These are phyloP conservation scores for Colletotrichum navitas DNA, from an alignment of 2,329 filamentous ascomycete genomes.

Conservation along the genomic window DNA sequence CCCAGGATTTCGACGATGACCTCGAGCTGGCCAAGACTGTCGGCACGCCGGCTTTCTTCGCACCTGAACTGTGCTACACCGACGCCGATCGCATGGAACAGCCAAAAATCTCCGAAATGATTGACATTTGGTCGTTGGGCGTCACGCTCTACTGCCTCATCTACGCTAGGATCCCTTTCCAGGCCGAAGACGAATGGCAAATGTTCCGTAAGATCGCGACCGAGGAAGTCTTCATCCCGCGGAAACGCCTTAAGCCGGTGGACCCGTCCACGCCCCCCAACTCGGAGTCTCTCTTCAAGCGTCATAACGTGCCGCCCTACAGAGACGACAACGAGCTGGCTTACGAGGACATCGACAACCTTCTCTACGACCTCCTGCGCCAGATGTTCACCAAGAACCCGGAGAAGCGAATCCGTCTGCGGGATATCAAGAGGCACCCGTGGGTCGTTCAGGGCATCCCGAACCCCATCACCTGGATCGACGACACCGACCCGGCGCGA, in stretches of 20 bases:
- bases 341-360: constrained; percentile 88
- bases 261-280: constrained; percentile 70
- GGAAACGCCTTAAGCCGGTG: constrained; percentile 82
- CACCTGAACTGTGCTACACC: constrained; percentile 94
- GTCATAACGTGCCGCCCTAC: constrained; percentile 74
- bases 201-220: constrained; percentile 94
- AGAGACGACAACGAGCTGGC: constrained; percentile 82
- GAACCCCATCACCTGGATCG: constrained; percentile 85
- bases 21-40: constrained; percentile 98
- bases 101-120: constrained; percentile 88
- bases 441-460: constrained; percentile 88
- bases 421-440: constrained; percentile 92
- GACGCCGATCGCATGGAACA: constrained; percentile 74
- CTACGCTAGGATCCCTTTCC: constrained; percentile 92
- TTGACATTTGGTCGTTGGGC: constrained; percentile 97
- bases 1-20: constrained; percentile 89
- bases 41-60: constrained; percentile 97
- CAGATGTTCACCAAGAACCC: constrained; percentile 92
- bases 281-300: constrained; percentile 67
- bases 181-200: constrained; percentile 90
- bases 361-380: constrained; percentile 81
- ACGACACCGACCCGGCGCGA: constrained; percentile 88
- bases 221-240: constrained; percentile 91
- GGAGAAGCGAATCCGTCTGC: constrained; percentile 85
- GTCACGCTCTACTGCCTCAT: constrained; percentile 97